A percentile compares a stretch with the other conserved stretches of the same genome.
phyloP scores from a whole-genome alignment of 192 early-diverging fungal genomes.

The Pecoramyces ruminantium region DNA sequence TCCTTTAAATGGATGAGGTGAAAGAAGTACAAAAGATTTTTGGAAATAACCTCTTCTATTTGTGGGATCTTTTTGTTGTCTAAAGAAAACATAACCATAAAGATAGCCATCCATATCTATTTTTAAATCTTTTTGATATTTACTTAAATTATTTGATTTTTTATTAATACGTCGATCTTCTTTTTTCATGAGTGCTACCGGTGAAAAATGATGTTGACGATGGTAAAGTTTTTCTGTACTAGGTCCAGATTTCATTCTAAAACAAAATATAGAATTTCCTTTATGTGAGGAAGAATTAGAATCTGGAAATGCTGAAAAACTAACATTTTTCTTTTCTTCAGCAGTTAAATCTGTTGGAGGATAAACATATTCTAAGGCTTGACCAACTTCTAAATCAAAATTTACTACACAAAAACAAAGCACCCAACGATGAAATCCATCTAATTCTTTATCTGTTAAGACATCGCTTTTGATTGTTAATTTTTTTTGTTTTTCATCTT shows the following conservation, averaged over 20 bases:
- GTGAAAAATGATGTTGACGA: background rate
- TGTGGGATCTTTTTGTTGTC: constrained; percentile 70
- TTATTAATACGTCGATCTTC: background rate
- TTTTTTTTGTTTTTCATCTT: background rate
- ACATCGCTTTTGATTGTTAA: background rate
- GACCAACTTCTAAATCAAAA: constrained; percentile 71
- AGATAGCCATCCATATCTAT: background rate
- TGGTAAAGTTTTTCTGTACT: background rate
- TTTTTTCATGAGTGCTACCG: background rate
- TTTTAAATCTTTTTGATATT: background rate
- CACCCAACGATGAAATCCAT: background rate
- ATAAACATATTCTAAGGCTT: constrained; percentile 53
- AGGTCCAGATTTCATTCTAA: background rate
- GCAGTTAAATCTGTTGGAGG: constrained; percentile 47
- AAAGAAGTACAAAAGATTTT: constrained; percentile 74
- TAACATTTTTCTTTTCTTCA: constrained; percentile 41
- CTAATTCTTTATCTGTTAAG: background rate
- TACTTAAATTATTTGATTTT: background rate
- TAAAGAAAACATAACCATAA: constrained; percentile 89
- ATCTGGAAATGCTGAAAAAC: background rate
- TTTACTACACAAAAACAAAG: constrained; percentile 24
- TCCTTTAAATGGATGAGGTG: constrained; percentile 77
- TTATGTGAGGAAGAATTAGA: background rate
- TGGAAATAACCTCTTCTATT: constrained; percentile 83
- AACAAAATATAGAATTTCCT: background rate